Percentiles rank a stretch among this genome's conserved stretches.
Evolutionary conservation across 352 stramenopile species (phyloP).

Genomic region (Globisporangium parvum): DNA sequence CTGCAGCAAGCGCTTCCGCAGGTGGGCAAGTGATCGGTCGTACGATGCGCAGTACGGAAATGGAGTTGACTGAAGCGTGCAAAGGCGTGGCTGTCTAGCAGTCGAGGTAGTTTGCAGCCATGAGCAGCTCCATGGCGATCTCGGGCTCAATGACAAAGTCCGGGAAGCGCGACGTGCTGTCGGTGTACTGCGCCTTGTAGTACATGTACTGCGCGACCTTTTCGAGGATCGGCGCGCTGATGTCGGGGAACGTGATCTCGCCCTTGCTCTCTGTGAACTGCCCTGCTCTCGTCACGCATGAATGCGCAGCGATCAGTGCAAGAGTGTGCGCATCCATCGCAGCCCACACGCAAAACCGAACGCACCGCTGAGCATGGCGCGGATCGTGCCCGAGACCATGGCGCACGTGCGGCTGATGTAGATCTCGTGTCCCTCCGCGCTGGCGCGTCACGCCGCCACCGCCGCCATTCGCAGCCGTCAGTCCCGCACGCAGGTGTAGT

Average conservation of each 20-base stretch:
- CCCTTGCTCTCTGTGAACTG: conserved; percentile 91
- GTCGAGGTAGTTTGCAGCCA: conserved; percentile 97
- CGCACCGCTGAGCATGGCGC: conserved; percentile 94
- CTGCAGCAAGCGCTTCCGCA: too few species aligned
- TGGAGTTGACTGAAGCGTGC: too few species aligned
- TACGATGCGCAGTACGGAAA: too few species aligned
- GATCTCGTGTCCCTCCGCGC: conserved; percentile 93
- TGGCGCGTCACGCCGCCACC: conserved; percentile 16
- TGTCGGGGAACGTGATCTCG: conserved; percentile 97
- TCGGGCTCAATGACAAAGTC: conserved; percentile 98
- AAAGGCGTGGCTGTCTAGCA: too few species aligned
- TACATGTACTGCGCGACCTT: conserved; percentile 98
- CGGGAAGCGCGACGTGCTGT: conserved; percentile 91
- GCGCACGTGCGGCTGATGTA: conserved; percentile 92
- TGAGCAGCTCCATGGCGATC: conserved; percentile 95
- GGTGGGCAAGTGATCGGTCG: too few species aligned
- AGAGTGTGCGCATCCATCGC: conserved; percentile 10
- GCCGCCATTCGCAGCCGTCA: not conserved
- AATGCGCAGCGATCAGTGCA: not conserved
- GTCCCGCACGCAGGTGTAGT: not conserved
- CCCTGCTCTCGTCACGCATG: conserved; percentile 24
- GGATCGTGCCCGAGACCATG: conserved; percentile 94
- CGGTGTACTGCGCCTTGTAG: conserved; percentile 96
- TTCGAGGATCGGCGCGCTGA: conserved; percentile 95
- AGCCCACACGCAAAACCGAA: conserved; percentile 3